Evolutionary conservation across 2,329 filamentous ascomycete species (phyloP).

Genomic region (Fusarium penzigii): DNA sequence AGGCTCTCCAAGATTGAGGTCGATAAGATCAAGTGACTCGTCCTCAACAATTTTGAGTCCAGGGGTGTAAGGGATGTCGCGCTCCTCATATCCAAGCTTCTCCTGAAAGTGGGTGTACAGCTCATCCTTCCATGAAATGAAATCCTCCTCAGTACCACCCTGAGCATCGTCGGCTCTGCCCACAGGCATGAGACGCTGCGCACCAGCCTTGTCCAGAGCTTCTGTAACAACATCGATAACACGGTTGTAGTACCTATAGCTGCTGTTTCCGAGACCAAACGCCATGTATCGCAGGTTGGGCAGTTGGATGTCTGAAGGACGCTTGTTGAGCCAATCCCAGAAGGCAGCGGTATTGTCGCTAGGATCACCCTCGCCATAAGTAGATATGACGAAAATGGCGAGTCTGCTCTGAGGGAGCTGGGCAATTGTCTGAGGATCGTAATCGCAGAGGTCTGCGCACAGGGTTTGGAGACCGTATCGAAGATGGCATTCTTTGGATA

Average conservation of each 20-base stretch:
- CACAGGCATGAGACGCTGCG: constrained; percentile 27
- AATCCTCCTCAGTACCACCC: constrained; percentile 38
- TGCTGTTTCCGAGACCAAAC: constrained; percentile 42
- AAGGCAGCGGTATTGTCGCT: constrained; percentile 38
- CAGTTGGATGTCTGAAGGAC: constrained; percentile 11
- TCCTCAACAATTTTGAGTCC: constrained; percentile 21
- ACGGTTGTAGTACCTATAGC: constrained; percentile 41
- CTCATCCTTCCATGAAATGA: constrained; percentile 37
- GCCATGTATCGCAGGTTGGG: constrained; percentile 34
- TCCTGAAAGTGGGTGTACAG: constrained; percentile 24
- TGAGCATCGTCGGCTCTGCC: constrained; percentile 35
- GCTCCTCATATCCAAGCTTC: constrained; percentile 22
- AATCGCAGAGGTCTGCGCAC: constrained; percentile 60
- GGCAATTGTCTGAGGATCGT: constrained; percentile 42
- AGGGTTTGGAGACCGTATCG: constrained; percentile 88
- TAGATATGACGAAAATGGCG: constrained; percentile 39
- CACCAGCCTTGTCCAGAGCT: constrained; percentile 28
- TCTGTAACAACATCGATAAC: constrained; percentile 33
- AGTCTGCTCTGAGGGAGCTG: constrained; percentile 26
- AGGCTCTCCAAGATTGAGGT: constrained; percentile 26
- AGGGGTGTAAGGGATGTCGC: constrained; percentile 23
- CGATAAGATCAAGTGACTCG: constrained; percentile 23
- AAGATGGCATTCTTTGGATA: constrained; percentile 88
- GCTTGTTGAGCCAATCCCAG: constrained; percentile 30
- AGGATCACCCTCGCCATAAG: constrained; percentile 44